Evolutionary conservation across 805 yeast species (phyloP), one percentile per base, ranked within the genome.

Genomic region (Spathaspora sp.): DNA sequence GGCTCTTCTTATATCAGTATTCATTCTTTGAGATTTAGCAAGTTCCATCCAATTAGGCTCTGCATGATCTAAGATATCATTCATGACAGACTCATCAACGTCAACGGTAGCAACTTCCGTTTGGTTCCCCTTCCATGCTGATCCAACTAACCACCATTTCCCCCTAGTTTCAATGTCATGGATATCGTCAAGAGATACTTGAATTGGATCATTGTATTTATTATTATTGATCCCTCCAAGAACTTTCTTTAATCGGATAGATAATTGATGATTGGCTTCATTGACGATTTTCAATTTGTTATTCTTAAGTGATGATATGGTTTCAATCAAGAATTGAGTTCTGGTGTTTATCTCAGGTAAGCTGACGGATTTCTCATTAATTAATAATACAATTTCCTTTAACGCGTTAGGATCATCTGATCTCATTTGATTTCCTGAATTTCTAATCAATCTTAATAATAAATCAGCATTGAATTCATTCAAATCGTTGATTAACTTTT

Each of bases 81-180:
- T 81, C 52, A 82, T 76, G 1, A 78, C 76, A 3, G 67, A 68
- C 3, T 72, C 63, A 48, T 78, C 78, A 3, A 70, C 65, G 31
- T 55, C 57, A 17, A 54, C 50, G 6, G 32, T 12, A 3, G 18
- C n/a, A 14, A 46, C n/a, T 18, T 49, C 52, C 12, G 49, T 55
- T 44, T 69, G 75, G 50, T 74, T 70, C 2, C 97, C 97, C 61
- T 83, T 89, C 97, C 97, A 94, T 0, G 99, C 97, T 1, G 98
- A 89, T 47, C 99, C 99, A 29, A 94, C 93, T 31, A 94, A 75
- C 99, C 99, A 94, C 99, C 99, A 94, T 68, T 93, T 94, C 52
- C 99, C 99, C 57, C 83, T 82, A 0, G 86, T 81, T 12, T 86
- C 88, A 20, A 89, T 78, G 54, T 81, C 82, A 47, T 80, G 82